These are phyloP conservation scores for Cystobasidium slooffiae DNA, from an alignment of 1,284 basidiomycete species.

Conservation along the genomic window DNA sequence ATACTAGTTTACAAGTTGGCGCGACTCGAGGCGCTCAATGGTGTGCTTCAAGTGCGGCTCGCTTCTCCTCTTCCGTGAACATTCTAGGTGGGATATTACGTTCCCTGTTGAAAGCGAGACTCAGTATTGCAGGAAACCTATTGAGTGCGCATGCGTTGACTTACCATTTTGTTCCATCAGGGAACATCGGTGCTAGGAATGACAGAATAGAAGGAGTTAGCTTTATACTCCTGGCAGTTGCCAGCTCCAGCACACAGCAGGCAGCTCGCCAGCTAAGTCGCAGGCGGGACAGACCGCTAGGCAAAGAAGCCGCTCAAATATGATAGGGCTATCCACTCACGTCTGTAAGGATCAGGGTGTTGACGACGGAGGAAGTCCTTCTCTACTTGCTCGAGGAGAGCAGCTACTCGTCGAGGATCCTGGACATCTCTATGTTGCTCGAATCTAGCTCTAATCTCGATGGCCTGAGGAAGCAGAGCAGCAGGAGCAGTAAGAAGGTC, in stretches of 20 bases:
- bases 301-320: not conserved
- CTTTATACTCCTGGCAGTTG: too few relatives aligned
- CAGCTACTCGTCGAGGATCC: slow-evolving; percentile 54
- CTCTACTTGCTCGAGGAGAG: slow-evolving; percentile 52
- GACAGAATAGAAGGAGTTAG: slow-evolving; percentile 5
- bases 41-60: slow-evolving; percentile 48
- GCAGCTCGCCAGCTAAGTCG: too few relatives aligned
- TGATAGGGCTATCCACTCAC: slow-evolving; percentile 44
- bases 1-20: not conserved
- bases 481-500: not conserved
- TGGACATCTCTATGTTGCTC: slow-evolving; percentile 54
- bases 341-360: slow-evolving; percentile 55
- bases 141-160: not conserved
- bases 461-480: slow-evolving; percentile 45
- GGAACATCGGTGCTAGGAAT: slow-evolving; percentile 49
- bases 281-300: not conserved
- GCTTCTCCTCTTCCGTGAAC: slow-evolving; percentile 52
- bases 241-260: not conserved
- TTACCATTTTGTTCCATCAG: slow-evolving; percentile 54
- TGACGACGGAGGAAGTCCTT: slow-evolving; percentile 48
- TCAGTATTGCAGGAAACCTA: not conserved
- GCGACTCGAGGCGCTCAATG: not conserved
- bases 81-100: slow-evolving; percentile 53
- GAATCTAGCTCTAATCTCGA: slow-evolving; percentile 55
- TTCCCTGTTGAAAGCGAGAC: slow-evolving; percentile 46